These are phyloP conservation scores for Microstroma glucosiphilum DNA, from an alignment of 1,284 basidiomycete genomes.

Conservation along the genomic window DNA sequence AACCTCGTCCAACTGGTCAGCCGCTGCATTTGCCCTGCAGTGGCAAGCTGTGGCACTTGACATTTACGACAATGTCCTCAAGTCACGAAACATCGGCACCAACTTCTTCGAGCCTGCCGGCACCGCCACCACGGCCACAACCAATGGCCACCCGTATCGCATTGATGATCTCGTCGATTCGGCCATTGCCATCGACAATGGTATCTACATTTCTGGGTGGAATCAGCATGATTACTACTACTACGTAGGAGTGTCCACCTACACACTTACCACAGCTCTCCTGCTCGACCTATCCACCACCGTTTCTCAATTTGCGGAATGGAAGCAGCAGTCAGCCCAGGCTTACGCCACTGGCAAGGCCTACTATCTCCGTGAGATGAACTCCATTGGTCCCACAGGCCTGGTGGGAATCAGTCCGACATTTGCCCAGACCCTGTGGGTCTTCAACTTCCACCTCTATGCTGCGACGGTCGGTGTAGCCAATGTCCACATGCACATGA, in stretches of 20 bases:
- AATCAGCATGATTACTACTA: constrained; percentile 44
- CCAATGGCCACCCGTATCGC: constrained; percentile 27
- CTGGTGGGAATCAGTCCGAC: constrained; percentile 31
- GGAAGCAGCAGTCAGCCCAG: constrained; percentile 26
- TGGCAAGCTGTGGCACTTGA: constrained; percentile 23
- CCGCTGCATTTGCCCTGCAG: constrained; percentile 25
- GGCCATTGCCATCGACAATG: constrained; percentile 30
- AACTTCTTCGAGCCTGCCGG: constrained; percentile 37
- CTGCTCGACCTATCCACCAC: constrained; percentile 31
- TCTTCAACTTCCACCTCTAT: constrained; percentile 38
- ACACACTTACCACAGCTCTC: constrained; percentile 19
- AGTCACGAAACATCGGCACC: constrained; percentile 17
- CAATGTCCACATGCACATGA: constrained; percentile 41
- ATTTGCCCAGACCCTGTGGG: constrained; percentile 38
- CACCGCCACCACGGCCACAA: constrained; percentile 38
- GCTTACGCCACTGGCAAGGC: constrained; percentile 32
- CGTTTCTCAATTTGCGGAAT: constrained; percentile 26
- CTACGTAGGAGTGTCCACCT: constrained; percentile 28
- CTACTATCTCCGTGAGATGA: constrained; percentile 40
- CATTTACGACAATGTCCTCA: constrained; percentile 26
- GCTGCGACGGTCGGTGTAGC: constrained; percentile 31
- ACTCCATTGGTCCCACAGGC: constrained; percentile 35
- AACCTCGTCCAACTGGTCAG: constrained; percentile 12
- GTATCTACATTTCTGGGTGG: constrained; percentile 40
- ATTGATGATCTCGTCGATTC: constrained; percentile 33